Evolutionary conservation across 495 filamentous ascomycete species (phyloP).

Genomic region (Tuber magnatum): DNA sequence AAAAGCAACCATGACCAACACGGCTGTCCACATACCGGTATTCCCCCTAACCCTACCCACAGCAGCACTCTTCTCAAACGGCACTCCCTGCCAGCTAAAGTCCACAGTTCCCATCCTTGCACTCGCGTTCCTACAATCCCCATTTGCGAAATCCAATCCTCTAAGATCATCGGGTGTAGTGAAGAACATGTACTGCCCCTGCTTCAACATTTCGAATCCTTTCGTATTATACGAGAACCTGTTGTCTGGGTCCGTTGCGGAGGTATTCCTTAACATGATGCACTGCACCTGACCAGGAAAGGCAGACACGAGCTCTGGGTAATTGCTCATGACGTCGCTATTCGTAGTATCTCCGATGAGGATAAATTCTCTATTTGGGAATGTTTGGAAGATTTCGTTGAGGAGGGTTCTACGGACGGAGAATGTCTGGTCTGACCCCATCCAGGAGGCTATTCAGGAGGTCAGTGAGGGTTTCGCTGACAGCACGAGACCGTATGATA

Average conservation of each 20-base stretch:
- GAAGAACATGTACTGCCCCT: constrained; percentile 72
- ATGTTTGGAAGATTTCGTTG: constrained; percentile 64
- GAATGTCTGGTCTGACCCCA: constrained; percentile 52
- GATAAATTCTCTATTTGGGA: constrained; percentile 65
- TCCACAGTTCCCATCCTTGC: constrained; percentile 60
- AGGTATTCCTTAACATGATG: constrained; percentile 69
- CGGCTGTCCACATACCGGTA: constrained; percentile 15
- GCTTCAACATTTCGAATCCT: constrained; percentile 58
- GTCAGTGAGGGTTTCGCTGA: constrained; percentile 9
- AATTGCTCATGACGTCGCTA: constrained; percentile 67
- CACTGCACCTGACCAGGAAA: constrained; percentile 68
- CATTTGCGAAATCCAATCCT: constrained; percentile 60
- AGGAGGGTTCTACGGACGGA: constrained; percentile 62
- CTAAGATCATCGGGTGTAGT: constrained; percentile 59
- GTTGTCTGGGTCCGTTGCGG: constrained; percentile 54
- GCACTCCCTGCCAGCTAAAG: constrained; percentile 60
- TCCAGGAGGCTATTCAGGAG: constrained; percentile 11
- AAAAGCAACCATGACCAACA: not conserved
- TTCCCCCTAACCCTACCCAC: not conserved
- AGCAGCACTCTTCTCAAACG: constrained; percentile 38
- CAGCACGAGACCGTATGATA: not conserved
- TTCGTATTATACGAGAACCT: constrained; percentile 67
- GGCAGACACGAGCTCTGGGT: constrained; percentile 57
- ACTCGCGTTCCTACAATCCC: constrained; percentile 57
- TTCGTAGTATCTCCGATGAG: constrained; percentile 72